A percentile compares a stretch with the other conserved stretches of the same genome.
Evolutionary conservation across 1,284 basidiomycete species (phyloP).

Genomic region (Apiotrichum sp.): DNA sequence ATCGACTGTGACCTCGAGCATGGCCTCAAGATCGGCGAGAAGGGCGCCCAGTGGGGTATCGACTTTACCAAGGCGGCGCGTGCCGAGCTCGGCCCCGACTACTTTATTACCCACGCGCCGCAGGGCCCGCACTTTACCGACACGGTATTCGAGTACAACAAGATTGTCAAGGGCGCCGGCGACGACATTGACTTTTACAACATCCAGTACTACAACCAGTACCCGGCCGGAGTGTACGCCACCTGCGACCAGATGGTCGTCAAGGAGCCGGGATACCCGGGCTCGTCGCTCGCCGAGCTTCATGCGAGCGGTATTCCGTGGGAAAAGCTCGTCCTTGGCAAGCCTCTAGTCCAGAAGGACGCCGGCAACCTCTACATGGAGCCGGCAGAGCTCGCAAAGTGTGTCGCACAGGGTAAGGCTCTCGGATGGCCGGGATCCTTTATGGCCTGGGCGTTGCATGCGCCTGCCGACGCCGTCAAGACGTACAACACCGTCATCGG

Average conservation of each 20-base stretch:
- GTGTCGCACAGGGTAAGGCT: slow-evolving; percentile 18
- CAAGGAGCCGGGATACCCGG: background rate
- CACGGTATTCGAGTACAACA: slow-evolving; percentile 34
- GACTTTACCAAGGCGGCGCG: slow-evolving; percentile 16
- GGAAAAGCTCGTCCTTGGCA: slow-evolving; percentile 45
- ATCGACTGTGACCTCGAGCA: slow-evolving; percentile 47
- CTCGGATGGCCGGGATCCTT: slow-evolving; percentile 27
- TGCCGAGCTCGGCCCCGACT: slow-evolving; percentile 31
- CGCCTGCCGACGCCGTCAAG: no score
- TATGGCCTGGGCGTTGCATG: slow-evolving; percentile 27
- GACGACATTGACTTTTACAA: slow-evolving; percentile 38
- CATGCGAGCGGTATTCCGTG: slow-evolving; percentile 30
- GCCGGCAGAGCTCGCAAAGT: slow-evolving; percentile 5
- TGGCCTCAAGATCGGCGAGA: background rate
- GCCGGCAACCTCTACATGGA: slow-evolving; percentile 15
- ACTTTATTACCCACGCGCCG: slow-evolving; percentile 41
- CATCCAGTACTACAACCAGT: slow-evolving; percentile 49
- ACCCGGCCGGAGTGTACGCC: slow-evolving; percentile 12
- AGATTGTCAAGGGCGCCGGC: slow-evolving; percentile 33
- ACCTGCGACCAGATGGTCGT: slow-evolving; percentile 4
- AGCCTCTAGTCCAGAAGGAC: background rate
- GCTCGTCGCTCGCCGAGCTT: slow-evolving; percentile 40
- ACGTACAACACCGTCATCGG: no score
- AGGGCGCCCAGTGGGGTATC: background rate
- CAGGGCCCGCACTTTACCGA: slow-evolving; percentile 28